phyloP scores from a whole-genome alignment of 441 rosid species.

The Eutrema salsugineum region DNA sequence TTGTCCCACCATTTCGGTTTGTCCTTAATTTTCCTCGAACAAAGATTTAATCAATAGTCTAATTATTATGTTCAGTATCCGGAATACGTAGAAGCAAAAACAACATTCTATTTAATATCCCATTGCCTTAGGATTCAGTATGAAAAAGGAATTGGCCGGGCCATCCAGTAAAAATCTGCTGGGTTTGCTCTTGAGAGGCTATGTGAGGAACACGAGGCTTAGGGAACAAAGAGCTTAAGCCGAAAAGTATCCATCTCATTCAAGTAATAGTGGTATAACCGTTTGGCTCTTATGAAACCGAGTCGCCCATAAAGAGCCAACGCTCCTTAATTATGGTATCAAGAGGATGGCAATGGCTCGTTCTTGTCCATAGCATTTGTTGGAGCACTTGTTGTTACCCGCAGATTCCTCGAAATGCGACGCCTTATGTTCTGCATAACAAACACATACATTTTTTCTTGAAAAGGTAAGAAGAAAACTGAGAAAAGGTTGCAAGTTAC shows the following conservation, averaged over 20 bases:
- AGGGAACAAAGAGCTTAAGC: constrained; percentile 71
- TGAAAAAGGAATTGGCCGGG: not conserved
- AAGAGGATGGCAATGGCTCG: not conserved
- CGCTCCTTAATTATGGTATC: constrained; percentile 54
- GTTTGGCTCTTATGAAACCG: constrained; percentile 85
- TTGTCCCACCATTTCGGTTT: too few relatives aligned
- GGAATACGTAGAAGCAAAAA: constrained; percentile 13
- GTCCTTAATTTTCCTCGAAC: too few relatives aligned
- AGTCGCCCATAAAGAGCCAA: constrained; percentile 90
- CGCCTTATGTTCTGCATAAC: constrained; percentile 17
- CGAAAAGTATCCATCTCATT: constrained; percentile 94
- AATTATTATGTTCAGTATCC: constrained; percentile 10
- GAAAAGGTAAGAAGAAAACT: not conserved
- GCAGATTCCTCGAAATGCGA: constrained; percentile 1
- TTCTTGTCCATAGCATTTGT: constrained; percentile 1
- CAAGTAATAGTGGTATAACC: constrained; percentile 82
- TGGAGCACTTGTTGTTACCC: not conserved
- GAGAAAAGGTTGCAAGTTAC: not conserved
- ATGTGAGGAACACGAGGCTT: constrained; percentile 35
- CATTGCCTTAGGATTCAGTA: constrained; percentile 11
- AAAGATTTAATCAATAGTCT: not conserved
- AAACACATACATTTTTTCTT: not conserved
- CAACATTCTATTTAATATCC: not conserved
- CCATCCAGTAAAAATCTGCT: not conserved
- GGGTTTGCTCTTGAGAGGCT: constrained; percentile 3